Evolutionary conservation across 768 basidiomycete species (phyloP), one percentile per base, ranked within the genome.

Genomic region (Tephrocybe rancida): DNA sequence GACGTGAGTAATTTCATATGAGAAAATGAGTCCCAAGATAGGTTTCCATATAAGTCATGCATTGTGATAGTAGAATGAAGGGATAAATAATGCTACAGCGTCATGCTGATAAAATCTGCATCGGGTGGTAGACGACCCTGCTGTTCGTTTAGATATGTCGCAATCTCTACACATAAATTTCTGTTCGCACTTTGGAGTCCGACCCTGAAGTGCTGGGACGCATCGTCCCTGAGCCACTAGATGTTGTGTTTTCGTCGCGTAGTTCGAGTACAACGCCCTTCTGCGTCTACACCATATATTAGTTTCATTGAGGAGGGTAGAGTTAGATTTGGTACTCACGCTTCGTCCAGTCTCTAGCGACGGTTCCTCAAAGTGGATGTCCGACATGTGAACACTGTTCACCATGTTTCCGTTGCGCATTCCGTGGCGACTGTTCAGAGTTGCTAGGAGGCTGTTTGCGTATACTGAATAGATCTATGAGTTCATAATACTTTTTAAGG

Each of bases 381-480:
- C 56, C 3, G 61, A 60, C 44, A 60, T 34, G 13, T 45, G 61
- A 13, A 59, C 54, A 18, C 52, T 55, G 16, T 50, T 27, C 3
- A 59, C 21, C 10, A 29, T 26, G n/a, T 37, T 30, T 22, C 30
- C 38, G 19, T n/a, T 27, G 6, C 50, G 55, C 26, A 77, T 53
- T 6, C 63, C 54, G 11, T 64, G 61, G 16, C 76, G 63, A 30
- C 70, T 73, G 30, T 79, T 79, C 24, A 79, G 64, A 1, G 73
- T 69, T 14, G 76, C 78, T 5, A 79, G 72, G 10, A 78, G 62
- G 50, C 76, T 77, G 58, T 78, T 78, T 13, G 77, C 75, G 39
- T 77, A 79, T n/a, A 78, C 76, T 79, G 18, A 1, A 19, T 8
- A 18, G 11, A 21, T 47, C 0, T 51, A n/a, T n/a, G n/a, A n/a